Base-by-base conservation (phyloP, 345 rosid genomes). In the Eucalyptus guilfoylei region DNA sequence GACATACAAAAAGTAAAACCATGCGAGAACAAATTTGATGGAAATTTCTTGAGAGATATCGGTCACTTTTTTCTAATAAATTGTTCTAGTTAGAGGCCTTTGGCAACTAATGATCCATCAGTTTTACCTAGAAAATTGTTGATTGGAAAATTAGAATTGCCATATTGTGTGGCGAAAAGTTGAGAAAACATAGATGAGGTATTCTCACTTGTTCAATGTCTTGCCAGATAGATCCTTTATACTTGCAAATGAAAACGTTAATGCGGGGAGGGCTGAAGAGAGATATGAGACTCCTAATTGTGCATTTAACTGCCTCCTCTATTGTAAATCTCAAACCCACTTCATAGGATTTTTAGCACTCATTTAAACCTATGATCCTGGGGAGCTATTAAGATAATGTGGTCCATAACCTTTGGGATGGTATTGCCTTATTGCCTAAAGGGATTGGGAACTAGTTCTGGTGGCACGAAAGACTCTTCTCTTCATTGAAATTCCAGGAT, bases 391-490 rank as follows among this genome's bases (percentile, higher is more conserved):
- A 40, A 69, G 80, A 5, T 34, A 34, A 76, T 76, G 52, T 32
- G 87, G 30, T 42, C 28, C 44, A n/a, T 6, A 37, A 10, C 42
- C 28, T 72, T 72, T 3, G 45, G 45, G 87, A 21, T 58, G 86
- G 50, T 44, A 80, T 87, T 64, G 90, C n/a, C 87, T 90, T 87
- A 76, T 86, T 47, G 91, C 72, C 45, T 87, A 34, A 34, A 32
- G 60, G 80, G 12, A 30, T 52, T 13, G 32, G 45, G 30, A 55
- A 37, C 17, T 60, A 28, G 62, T 86, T 32, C 2, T 49, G 0
- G 7, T 49, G 60, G 13, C 87, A 86, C 19, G 15, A 86, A 28
- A 17, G 60, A 5, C 87, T 87, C 16, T 40, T 87, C 55, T 40
- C 67, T 26, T 48, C 17, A 55, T 87, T 55, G 11, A 9, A 54